A percentile compares a stretch with the other conserved stretches of the same genome.
Evolutionary conservation across 805 yeast genomes (phyloP).

Genomic region (Cyberlindnera xylosilytica): DNA sequence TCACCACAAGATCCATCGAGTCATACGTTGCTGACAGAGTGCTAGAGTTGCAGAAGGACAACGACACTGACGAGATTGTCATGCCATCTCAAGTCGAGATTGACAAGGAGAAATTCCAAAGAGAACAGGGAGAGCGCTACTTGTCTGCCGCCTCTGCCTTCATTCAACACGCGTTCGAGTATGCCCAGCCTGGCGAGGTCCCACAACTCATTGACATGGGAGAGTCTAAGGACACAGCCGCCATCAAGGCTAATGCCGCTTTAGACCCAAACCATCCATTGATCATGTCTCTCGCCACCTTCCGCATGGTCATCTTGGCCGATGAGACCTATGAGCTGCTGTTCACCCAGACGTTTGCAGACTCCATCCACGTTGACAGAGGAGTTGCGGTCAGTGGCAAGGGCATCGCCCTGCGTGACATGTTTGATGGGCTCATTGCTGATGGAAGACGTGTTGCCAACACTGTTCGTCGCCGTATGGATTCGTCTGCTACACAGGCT

Average conservation of each 20-base stretch:
- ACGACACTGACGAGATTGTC: conserved; percentile 36
- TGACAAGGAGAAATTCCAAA: conserved; percentile 59
- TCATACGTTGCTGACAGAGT: conserved; percentile 64
- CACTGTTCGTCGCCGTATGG: conserved; percentile 86
- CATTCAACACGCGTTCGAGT: conserved; percentile 83
- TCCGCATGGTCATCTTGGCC: conserved; percentile 90
- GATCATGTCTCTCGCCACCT: conserved; percentile 75
- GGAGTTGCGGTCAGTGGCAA: conserved; percentile 43
- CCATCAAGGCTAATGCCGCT: conserved; percentile 66
- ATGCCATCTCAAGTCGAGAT: conserved; percentile 59
- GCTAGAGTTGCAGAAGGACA: conserved; percentile 33
- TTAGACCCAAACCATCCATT: conserved; percentile 78
- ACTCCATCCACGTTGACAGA: conserved; percentile 64
- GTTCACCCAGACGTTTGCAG: conserved; percentile 64
- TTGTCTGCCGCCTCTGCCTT: conserved; percentile 84
- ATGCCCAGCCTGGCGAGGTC: conserved; percentile 69
- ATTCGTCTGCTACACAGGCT: conserved; percentile 49
- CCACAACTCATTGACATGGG: conserved; percentile 42
- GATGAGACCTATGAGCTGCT: conserved; percentile 90
- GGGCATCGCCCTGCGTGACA: conserved; percentile 66
- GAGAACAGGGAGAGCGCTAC: conserved; percentile 73
- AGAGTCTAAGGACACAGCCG: conserved; percentile 27
- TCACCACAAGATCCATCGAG: conserved; percentile 63
- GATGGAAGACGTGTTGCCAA: conserved; percentile 92
- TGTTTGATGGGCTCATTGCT: conserved; percentile 87